phyloP scores from a whole-genome alignment of 2,329 filamentous ascomycete genomes.

The Penicillium italicum region DNA sequence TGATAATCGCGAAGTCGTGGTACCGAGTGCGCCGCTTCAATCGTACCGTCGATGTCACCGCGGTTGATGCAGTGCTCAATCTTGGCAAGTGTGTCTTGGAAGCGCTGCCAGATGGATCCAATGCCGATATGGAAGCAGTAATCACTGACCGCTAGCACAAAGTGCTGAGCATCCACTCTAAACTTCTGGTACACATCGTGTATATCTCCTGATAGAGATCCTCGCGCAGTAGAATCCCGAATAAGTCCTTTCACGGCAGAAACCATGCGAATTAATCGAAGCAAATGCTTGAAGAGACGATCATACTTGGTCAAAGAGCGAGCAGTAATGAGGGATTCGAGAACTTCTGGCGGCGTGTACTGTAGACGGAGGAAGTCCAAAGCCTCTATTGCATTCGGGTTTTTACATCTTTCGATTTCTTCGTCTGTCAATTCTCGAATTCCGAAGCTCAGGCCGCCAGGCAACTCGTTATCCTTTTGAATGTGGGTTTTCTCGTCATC shows the following conservation, averaged over 20 bases:
- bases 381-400: slow-evolving; percentile 77
- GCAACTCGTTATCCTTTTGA: slow-evolving; percentile 46
- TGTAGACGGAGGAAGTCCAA: slow-evolving; percentile 89
- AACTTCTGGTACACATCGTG: slow-evolving; percentile 57
- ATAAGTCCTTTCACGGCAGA: slow-evolving; percentile 68
- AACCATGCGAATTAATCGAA: slow-evolving; percentile 74
- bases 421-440: slow-evolving; percentile 74
- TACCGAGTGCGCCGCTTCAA: slow-evolving; percentile 57
- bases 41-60: slow-evolving; percentile 45
- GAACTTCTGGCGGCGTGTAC: slow-evolving; percentile 70
- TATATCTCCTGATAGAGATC: slow-evolving; percentile 32
- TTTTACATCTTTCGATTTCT: slow-evolving; percentile 78
- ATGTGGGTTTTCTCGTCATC: slow-evolving; percentile 20
- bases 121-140: slow-evolving; percentile 82
- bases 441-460: slow-evolving; percentile 73
- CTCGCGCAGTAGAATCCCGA: slow-evolving; percentile 50
- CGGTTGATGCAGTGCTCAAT: slow-evolving; percentile 57
- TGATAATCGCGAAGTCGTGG: slow-evolving; percentile 67
- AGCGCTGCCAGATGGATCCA: slow-evolving; percentile 66
- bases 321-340: slow-evolving; percentile 70
- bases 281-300: slow-evolving; percentile 72
- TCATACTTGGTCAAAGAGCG: slow-evolving; percentile 75
- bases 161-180: slow-evolving; percentile 72
- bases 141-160: slow-evolving; percentile 66
- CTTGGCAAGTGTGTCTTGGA: slow-evolving; percentile 62